Percentiles rank a stretch among this genome's conserved stretches.
phyloP scores from a whole-genome alignment of 495 filamentous ascomycete genomes.

The Penicillium maclennaniae region DNA sequence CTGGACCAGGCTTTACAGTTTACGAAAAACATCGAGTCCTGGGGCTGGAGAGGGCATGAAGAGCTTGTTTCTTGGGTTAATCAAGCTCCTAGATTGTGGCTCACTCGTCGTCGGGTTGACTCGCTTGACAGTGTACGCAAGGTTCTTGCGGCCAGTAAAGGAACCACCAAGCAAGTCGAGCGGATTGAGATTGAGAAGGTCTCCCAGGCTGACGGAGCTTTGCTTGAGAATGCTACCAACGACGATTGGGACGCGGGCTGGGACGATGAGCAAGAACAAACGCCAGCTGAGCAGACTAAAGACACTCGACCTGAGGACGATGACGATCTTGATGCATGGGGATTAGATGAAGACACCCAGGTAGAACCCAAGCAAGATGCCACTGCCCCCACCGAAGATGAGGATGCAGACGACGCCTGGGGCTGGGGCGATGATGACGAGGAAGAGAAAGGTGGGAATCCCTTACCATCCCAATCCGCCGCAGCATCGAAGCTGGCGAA shows the following conservation, averaged over 20 bases:
- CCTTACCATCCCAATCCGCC: slow-evolving; percentile 13
- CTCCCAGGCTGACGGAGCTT: slow-evolving; percentile 59
- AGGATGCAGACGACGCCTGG: slow-evolving; percentile 61
- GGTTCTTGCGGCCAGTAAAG: slow-evolving; percentile 60
- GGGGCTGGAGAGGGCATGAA: slow-evolving; percentile 65
- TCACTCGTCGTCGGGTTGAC: slow-evolving; percentile 74
- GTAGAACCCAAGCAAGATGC: slow-evolving; percentile 21
- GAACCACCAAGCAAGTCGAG: slow-evolving; percentile 64
- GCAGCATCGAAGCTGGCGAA: slow-evolving; percentile 14
- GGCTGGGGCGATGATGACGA: slow-evolving; percentile 66
- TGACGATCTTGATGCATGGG: slow-evolving; percentile 65
- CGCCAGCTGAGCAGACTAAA: slow-evolving; percentile 18
- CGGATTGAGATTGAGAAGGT: slow-evolving; percentile 80
- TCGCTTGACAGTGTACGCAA: slow-evolving; percentile 70
- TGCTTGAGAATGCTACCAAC: slow-evolving; percentile 49
- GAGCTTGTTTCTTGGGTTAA: slow-evolving; percentile 76
- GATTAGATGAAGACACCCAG: slow-evolving; percentile 51
- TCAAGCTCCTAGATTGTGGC: slow-evolving; percentile 75
- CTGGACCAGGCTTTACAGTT: slow-evolving; percentile 60
- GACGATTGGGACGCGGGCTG: slow-evolving; percentile 76
- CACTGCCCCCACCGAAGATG: slow-evolving; percentile 18
- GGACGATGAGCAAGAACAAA: slow-evolving; percentile 59
- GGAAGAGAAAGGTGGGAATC: slow-evolving; percentile 20
- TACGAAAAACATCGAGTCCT: slow-evolving; percentile 53
- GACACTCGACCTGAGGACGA: slow-evolving; percentile 31